Percentiles rank a stretch among this genome's conserved stretches.
These are phyloP conservation scores for Fusarium foetens DNA, from an alignment of 2,329 filamentous ascomycete species.

Conservation along the genomic window DNA sequence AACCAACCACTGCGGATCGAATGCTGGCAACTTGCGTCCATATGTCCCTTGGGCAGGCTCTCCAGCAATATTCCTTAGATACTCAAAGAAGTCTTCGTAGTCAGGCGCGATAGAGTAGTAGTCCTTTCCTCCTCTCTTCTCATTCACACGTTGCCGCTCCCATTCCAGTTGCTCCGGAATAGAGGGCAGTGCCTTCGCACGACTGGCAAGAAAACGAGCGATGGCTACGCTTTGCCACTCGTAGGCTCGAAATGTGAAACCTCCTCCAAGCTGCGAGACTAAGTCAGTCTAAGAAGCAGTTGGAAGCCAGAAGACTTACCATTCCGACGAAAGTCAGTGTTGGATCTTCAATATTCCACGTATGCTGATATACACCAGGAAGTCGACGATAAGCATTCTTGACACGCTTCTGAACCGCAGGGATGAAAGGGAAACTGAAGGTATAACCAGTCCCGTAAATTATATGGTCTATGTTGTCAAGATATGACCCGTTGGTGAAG, in stretches of 20 bases:
- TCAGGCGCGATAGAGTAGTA: conserved; percentile 36
- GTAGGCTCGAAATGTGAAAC: conserved; percentile 39
- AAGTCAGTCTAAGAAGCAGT: fast-evolving
- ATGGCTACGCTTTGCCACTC: conserved; percentile 38
- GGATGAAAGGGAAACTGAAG: conserved; percentile 24
- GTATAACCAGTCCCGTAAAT: conserved; percentile 30
- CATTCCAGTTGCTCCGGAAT: conserved; percentile 29
- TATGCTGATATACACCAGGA: conserved; percentile 29
- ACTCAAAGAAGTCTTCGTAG: conserved; percentile 32
- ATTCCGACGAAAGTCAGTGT: conserved; percentile 30
- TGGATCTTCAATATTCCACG: conserved; percentile 31
- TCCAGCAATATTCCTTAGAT: conserved; percentile 17
- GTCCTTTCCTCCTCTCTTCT: conserved; percentile 35
- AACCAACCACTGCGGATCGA: conserved; percentile 33
- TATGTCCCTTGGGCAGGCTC: conserved; percentile 23
- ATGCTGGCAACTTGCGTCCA: conserved; percentile 15
- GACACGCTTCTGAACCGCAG: conserved; percentile 7
- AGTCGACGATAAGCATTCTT: conserved; percentile 17
- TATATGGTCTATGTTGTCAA: conserved; percentile 21
- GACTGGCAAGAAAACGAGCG: conserved; percentile 19
- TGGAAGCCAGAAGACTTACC: not conserved
- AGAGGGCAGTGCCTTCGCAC: conserved; percentile 11
- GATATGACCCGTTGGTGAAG: conserved; percentile 16
- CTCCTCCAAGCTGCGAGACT: conserved; percentile 11
- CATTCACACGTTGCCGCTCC: conserved; percentile 22